Conservation (phyloP, 495 filamentous ascomycete species). For the Aspergillus campestris region DNA sequence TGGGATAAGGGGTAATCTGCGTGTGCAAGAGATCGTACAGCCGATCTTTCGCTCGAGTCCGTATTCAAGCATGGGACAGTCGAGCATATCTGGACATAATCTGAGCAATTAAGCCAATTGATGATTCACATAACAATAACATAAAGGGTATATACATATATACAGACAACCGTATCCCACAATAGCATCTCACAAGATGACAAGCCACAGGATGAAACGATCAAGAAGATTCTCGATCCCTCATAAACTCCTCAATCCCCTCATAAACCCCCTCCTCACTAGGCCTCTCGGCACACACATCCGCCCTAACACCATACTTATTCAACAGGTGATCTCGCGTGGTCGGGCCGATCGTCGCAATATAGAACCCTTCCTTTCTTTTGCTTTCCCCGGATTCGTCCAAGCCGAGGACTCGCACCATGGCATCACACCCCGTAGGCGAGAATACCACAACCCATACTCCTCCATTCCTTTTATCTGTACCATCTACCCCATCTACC, state of each 20-base stretch:
- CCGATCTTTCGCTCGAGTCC: no score
- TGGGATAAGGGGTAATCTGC: background rate
- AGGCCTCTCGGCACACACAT: slow-evolving; percentile 76
- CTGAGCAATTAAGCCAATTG: background rate
- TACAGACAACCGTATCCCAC: background rate
- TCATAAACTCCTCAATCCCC: slow-evolving; percentile 53
- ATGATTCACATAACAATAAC: background rate
- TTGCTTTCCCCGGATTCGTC: slow-evolving; percentile 16
- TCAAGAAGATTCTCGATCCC: background rate
- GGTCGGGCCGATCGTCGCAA: slow-evolving; percentile 91
- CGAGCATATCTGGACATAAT: background rate
- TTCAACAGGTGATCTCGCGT: slow-evolving; percentile 65
- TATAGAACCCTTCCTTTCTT: slow-evolving; percentile 32
- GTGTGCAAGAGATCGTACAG: background rate
- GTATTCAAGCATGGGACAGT: background rate
- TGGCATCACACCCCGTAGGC: slow-evolving; percentile 74
- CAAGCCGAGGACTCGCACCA: slow-evolving; percentile 67
- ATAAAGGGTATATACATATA: background rate
- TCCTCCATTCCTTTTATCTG: slow-evolving; percentile 13
- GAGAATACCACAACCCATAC: slow-evolving; percentile 94
- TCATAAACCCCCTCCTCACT: slow-evolving; percentile 75
- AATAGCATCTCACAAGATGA: no score
- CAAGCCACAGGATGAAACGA: background rate
- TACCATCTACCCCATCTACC: background rate
- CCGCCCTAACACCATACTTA: slow-evolving; percentile 61